These are phyloP conservation scores for Cercospora janseana DNA, from an alignment of 2,329 filamentous ascomycete genomes.

Conservation along the genomic window DNA sequence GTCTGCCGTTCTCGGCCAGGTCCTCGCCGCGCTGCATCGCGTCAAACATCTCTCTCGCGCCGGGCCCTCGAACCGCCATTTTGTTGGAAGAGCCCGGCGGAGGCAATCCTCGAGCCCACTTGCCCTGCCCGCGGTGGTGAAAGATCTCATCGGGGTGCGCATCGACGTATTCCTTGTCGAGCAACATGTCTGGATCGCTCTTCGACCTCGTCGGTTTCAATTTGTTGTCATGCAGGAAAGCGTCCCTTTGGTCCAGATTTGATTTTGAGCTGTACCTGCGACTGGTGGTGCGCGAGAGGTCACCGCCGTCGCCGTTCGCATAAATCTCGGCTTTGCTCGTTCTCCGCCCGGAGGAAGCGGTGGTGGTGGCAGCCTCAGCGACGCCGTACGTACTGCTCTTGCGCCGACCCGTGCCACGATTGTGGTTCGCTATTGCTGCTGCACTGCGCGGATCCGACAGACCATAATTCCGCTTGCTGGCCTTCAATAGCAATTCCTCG, in stretches of 20 bases:
- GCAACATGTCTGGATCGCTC: constrained; percentile 22
- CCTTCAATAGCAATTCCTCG: constrained; percentile 6
- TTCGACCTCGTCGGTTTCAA: constrained; percentile 15
- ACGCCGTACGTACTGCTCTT: constrained; percentile 18
- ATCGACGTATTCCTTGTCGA: constrained; percentile 28
- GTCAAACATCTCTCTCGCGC: constrained; percentile 17
- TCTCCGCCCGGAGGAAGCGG: constrained; percentile 24
- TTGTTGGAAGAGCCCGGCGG: constrained; percentile 30
- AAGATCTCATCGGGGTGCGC: constrained; percentile 31
- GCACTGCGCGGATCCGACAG: constrained; percentile 7
- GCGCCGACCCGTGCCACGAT: constrained; percentile 12
- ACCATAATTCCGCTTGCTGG: constrained; percentile 5
- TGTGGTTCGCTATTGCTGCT: not conserved
- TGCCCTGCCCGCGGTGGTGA: constrained; percentile 30
- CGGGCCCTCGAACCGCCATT: constrained; percentile 34
- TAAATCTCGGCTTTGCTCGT: constrained; percentile 24
- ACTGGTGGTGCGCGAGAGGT: constrained; percentile 19
- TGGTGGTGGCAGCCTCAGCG: constrained; percentile 13
- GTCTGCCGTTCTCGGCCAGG: constrained; percentile 20
- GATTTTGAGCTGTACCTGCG: constrained; percentile 21
- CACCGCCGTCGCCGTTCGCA: constrained; percentile 22
- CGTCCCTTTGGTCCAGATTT: constrained; percentile 7
- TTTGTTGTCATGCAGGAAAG: constrained; percentile 6
- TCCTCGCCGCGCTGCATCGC: constrained; percentile 20
- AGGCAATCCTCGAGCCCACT: constrained; percentile 31